Percentiles rank a stretch among this genome's conserved stretches.
Conservation (phyloP, 495 filamentous ascomycete species). For the Thermothielavioides terrestris region DNA sequence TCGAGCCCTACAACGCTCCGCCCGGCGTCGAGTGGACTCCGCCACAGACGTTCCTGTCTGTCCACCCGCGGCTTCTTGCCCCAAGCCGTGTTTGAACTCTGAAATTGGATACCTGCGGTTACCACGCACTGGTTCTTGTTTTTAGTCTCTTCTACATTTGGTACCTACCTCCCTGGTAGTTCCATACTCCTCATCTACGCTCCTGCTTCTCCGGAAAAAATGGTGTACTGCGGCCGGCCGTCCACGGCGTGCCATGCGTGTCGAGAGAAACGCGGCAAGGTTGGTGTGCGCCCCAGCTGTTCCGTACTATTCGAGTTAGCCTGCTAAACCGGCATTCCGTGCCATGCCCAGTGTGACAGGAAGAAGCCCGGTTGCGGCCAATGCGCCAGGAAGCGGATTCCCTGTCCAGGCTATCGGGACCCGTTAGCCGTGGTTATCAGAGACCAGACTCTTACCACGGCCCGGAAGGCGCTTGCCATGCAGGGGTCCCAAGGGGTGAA, state of each 20-base stretch:
- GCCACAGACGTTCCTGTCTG: too few relatives aligned
- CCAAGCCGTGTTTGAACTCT: too few relatives aligned
- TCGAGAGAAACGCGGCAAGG: neutral
- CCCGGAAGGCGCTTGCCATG: neutral
- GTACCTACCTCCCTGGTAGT: too few relatives aligned
- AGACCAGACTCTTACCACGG: neutral
- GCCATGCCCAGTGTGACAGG: neutral
- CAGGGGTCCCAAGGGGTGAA: neutral
- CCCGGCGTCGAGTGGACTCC: too few relatives aligned
- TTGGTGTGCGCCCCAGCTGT: neutral
- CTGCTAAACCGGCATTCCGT: neutral
- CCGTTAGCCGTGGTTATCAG: neutral
- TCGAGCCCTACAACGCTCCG: too few relatives aligned
- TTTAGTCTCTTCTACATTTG: too few relatives aligned
- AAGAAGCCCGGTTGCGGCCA: neutral
- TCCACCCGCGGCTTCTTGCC: too few relatives aligned
- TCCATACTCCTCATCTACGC: neutral
- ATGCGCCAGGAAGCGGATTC: neutral
- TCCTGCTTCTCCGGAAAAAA: neutral
- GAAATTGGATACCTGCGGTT: too few relatives aligned
- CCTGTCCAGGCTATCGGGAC: conserved; percentile 22
- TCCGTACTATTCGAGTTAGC: neutral
- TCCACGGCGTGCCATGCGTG: neutral
- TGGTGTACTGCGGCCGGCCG: neutral
- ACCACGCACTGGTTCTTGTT: too few relatives aligned